These are phyloP conservation scores for Pythium rhizo-oryzae DNA, from an alignment of 352 stramenopile genomes.

Conservation along the genomic window DNA sequence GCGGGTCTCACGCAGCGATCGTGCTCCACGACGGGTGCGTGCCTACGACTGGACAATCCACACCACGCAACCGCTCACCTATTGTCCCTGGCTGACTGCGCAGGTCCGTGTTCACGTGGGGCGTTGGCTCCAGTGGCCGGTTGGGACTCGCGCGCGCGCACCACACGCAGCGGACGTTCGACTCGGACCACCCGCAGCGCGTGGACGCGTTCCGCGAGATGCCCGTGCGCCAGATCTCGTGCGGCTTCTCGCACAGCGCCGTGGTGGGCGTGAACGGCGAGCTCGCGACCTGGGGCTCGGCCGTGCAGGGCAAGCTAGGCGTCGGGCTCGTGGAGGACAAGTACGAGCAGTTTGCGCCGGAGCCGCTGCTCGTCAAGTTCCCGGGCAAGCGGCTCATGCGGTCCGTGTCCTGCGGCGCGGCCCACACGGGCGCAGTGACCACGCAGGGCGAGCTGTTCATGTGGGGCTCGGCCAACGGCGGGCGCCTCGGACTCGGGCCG, in stretches of 20 bases:
- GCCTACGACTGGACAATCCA: no score
- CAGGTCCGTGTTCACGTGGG: conserved; percentile 90
- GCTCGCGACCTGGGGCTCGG: conserved; percentile 91
- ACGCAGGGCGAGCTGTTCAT: conserved; percentile 80
- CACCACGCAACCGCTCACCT: no score
- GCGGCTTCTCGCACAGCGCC: conserved; percentile 88
- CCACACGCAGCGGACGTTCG: conserved; percentile 54
- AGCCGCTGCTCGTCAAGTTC: conserved; percentile 54
- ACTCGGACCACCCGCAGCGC: conserved; percentile 62
- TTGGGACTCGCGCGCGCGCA: conserved; percentile 74
- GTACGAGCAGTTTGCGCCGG: conserved; percentile 60
- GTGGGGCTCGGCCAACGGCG: conserved; percentile 93
- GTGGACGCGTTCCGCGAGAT: conserved; percentile 56
- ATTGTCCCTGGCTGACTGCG: no score
- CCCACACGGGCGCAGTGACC: conserved; percentile 79
- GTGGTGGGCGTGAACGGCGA: conserved; percentile 71
- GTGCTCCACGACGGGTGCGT: conserved; percentile 80
- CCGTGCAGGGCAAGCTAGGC: conserved; percentile 84
- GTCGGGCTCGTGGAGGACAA: conserved; percentile 81
- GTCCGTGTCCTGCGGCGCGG: conserved; percentile 88
- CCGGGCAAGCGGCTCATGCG: conserved; percentile 61
- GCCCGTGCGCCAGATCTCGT: conserved; percentile 51
- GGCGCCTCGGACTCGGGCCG: conserved; percentile 86
- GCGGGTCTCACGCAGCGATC: conserved; percentile 80
- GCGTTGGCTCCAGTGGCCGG: conserved; percentile 77